These are phyloP conservation scores for Erigeron canadensis DNA, from an alignment of 129 eudicot genomes.

Conservation along the genomic window DNA sequence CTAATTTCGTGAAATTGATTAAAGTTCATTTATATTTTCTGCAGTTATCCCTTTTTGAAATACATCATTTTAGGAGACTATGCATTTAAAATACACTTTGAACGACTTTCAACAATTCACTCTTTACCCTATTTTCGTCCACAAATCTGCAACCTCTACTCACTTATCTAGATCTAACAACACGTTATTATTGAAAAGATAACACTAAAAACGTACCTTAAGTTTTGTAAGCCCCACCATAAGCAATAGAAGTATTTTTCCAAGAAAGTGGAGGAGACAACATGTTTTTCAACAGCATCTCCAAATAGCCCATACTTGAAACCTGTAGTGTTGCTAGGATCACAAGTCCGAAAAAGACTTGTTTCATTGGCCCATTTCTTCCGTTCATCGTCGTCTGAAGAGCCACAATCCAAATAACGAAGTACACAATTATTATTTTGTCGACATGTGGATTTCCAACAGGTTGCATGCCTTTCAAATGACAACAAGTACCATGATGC, in stretches of 20 bases:
- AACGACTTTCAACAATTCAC: too few relatives aligned
- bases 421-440: conserved; percentile 48
- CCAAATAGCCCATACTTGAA: conserved; percentile 77
- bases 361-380: conserved; percentile 62
- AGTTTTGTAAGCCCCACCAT: conserved; percentile 95
- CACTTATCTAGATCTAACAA: background rate
- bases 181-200: background rate
- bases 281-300: conserved; percentile 63
- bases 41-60: too few relatives aligned
- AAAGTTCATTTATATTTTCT: too few relatives aligned
- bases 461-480: conserved; percentile 71
- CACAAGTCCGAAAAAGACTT: conserved; percentile 45
- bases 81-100: too few relatives aligned
- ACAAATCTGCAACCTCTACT: conserved; percentile 3
- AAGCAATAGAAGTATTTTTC: conserved; percentile 88
- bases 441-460: conserved; percentile 76
- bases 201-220: conserved; percentile 50
- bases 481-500: conserved; percentile 91
- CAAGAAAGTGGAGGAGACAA: conserved; percentile 57
- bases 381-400: conserved; percentile 42
- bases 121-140: background rate
- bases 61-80: too few relatives aligned
- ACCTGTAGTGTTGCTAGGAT: conserved; percentile 39
- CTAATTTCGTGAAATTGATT: too few relatives aligned
- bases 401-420: conserved; percentile 71